Evolutionary conservation across 2,329 filamentous ascomycete species (phyloP), one percentile per base, ranked within the genome.

Genomic region (Ophiostoma ulmi): DNA sequence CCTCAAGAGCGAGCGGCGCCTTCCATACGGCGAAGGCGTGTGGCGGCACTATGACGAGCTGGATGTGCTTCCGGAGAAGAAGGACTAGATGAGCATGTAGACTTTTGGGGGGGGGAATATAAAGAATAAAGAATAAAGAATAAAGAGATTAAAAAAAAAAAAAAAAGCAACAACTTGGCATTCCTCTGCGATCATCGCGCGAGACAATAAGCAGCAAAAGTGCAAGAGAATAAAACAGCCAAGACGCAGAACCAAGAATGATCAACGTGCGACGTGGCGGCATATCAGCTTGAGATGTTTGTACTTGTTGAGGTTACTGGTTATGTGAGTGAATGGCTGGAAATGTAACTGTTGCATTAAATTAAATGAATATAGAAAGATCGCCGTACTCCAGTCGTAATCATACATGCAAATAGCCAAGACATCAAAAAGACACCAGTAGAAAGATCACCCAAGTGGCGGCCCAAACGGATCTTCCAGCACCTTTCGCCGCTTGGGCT

Each of bases 1-100:
- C 77, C 78, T 94, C 69, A 83, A 79, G 26, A 93, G 91, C 78
- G 83, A 87, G 3, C 84, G 88, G 73, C 83, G 91, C 58, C 77
- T 85, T 76, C 78, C 83, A 69, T 94, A 92, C 76, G 80, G 82
- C 0, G 79, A 84, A 73, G 91, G 91, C 0, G 85, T 94, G 63
- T 94, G 88, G 77, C 83, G 91, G 48, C 81, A 91, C 75, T 94
- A 94, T 76, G 84, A 87, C 2, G 91, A 94, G 80, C 78, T 94
- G 68, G 91, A 94, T 74, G 74, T 81, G 63, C 79, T 84, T 31
- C 69, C 70, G 14, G 39, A 68, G 14, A 17, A 22, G 38, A 44
- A 65, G 38, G 48, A 52, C 22, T 61, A 67, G 64, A 58, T 67
- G 10, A 31, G 6, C 6, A 38, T 20, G 22, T 38, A 48, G 26